These are phyloP conservation scores for Calendula officinalis DNA, from an alignment of 129 eudicot genomes.

Conservation along the genomic window DNA sequence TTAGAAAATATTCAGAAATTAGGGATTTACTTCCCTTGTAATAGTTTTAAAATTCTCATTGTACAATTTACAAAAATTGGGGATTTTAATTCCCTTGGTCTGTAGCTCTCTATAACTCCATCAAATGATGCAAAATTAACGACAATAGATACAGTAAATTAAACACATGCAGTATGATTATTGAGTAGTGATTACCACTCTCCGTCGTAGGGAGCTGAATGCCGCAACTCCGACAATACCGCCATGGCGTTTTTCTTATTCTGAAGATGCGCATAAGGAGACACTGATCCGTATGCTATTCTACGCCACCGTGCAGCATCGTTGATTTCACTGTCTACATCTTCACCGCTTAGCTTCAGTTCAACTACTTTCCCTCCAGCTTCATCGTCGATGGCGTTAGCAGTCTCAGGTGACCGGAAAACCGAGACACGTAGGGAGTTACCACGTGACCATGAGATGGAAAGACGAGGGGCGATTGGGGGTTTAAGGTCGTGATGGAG, in stretches of 20 bases:
- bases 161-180: neutral
- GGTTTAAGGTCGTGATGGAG: slow-evolving; percentile 61
- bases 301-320: slow-evolving; percentile 73
- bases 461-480: slow-evolving; percentile 60
- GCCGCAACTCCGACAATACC: slow-evolving; percentile 39
- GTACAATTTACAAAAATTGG: neutral
- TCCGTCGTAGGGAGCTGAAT: slow-evolving; percentile 33
- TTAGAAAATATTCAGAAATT: neutral
- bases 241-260: slow-evolving; percentile 60
- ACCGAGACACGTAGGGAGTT: slow-evolving; percentile 81
- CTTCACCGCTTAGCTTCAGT: slow-evolving; percentile 53
- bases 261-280: slow-evolving; percentile 87
- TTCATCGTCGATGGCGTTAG: slow-evolving; percentile 10
- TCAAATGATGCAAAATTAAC: slow-evolving; percentile 1
- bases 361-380: slow-evolving; percentile 75
- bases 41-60: neutral
- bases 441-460: slow-evolving; percentile 88
- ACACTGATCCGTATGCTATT: slow-evolving; percentile 71
- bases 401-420: slow-evolving; percentile 36
- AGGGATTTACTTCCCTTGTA: neutral
- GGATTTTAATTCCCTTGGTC: neutral
- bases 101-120: neutral
- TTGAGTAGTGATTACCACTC: slow-evolving; percentile 48
- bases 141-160: slow-evolving; percentile 2
- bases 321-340: slow-evolving; percentile 40